Evolutionary conservation across 208 protist species (phyloP), one percentile per base, ranked within the genome.

Genomic region (Acanthamoeba royreba): DNA sequence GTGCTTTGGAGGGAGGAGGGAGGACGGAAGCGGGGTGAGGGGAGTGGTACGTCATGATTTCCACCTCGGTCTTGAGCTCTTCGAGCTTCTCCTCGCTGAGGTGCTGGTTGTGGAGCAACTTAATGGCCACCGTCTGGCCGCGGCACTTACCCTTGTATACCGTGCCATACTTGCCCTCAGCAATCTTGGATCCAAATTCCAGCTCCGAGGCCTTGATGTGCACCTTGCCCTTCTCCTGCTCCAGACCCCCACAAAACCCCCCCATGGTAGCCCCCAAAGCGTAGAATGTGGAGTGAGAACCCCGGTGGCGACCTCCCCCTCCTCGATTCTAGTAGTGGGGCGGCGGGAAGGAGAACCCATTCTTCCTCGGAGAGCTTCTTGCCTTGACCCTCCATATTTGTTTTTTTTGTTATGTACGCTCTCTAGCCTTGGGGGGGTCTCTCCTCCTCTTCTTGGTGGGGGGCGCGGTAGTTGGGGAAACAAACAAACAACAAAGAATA

Each of bases 51-150:
- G 45, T 87, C 77, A 87, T 87, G 1, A 87, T 87, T 87, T 87
- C 77, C 5, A 87, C 77, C 38, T 87, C 77, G 2, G 77, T 87
- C 25, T 58, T 87, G 77, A 87, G 77, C 45, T 87, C 77, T 33
- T 87, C 77, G n/a, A 87, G 31, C 47, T 87, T 87, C 25, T 87
- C 77, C 13, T 58, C 77, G 77, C 77, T 87, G 77, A 87, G 77
- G 47, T 87, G 77, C 47, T 87, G 77, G 45, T 87, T 87, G 33
- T 87, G 77, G 77, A 87, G 77, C 31, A 87, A 35, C 77, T 87
- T 87, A 42, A 87, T 87, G 4, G 77, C 77, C 77, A 87, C 77
- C 22, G 77, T 87, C 55, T 87, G 77, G 3, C 77, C 77, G 13
- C 77, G 42, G 15, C 77, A 87, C 25, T 87, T 87, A 17, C 77